Percentiles rank a stretch among this genome's conserved stretches.
These are phyloP conservation scores for Auricularia sp. DNA, from an alignment of 768 basidiomycete species.

Conservation along the genomic window DNA sequence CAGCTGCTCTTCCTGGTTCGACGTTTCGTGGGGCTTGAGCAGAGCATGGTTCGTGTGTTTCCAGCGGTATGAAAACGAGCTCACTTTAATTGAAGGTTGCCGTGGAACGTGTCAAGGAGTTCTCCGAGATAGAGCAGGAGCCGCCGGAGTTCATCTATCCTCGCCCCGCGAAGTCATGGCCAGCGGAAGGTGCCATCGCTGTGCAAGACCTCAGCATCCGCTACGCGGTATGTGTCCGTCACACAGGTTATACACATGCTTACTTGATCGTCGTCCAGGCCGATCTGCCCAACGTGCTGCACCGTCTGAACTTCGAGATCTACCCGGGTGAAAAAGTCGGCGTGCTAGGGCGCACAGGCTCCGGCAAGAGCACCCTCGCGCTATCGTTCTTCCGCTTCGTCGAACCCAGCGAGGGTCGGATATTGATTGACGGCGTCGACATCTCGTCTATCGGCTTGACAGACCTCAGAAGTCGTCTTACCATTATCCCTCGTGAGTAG, in stretches of 20 bases:
- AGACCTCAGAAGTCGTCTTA: slow-evolving; percentile 67
- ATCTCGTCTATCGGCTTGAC: slow-evolving; percentile 72
- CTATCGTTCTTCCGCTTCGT: slow-evolving; percentile 85
- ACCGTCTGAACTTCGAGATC: slow-evolving; percentile 65
- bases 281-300: slow-evolving; percentile 77
- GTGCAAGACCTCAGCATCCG: slow-evolving; percentile 19
- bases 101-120: slow-evolving; percentile 85
- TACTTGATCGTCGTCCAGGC: slow-evolving; percentile 36
- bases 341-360: slow-evolving; percentile 29
- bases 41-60: slow-evolving; percentile 61
- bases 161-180: slow-evolving; percentile 74
- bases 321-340: slow-evolving; percentile 65
- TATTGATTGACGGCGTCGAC: slow-evolving; percentile 68
- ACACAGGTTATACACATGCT: neutral
- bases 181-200: slow-evolving; percentile 39
- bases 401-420: slow-evolving; percentile 69
- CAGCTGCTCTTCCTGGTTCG: slow-evolving; percentile 61
- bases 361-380: slow-evolving; percentile 74
- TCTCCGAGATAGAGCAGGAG: slow-evolving; percentile 68
- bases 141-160: slow-evolving; percentile 79
- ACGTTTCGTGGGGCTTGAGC: slow-evolving; percentile 79
- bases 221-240: slow-evolving; percentile 13
- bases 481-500: slow-evolving; percentile 59
- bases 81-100: slow-evolving; percentile 42
- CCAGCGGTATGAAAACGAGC: no score